Percentiles rank a stretch among this genome's conserved stretches.
Conservation (phyloP, 352 stramenopile species). For the Globisporangium emineosum region DNA sequence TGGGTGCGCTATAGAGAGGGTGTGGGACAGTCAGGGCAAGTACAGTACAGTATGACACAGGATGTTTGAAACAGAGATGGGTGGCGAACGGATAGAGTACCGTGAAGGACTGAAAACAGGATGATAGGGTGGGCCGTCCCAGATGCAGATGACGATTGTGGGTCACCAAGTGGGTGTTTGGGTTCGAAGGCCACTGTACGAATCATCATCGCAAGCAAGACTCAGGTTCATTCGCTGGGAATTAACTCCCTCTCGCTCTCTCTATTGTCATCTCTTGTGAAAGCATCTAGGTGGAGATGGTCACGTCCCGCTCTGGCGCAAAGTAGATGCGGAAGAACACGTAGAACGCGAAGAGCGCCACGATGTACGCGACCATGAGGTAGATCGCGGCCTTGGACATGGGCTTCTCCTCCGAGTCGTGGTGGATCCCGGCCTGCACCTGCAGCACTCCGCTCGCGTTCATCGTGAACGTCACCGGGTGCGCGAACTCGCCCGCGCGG, state of each 20-base stretch:
- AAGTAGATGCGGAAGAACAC: slow-evolving; percentile 74
- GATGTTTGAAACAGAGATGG: neutral
- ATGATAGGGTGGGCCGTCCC: neutral
- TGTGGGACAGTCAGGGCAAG: neutral
- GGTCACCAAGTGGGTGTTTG: neutral
- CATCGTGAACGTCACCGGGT: slow-evolving; percentile 87
- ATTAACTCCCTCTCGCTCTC: no score
- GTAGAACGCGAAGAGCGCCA: slow-evolving; percentile 49
- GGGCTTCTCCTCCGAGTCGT: slow-evolving; percentile 69
- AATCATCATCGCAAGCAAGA: no score
- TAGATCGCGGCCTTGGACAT: slow-evolving; percentile 68
- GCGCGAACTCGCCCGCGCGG: slow-evolving; percentile 64
- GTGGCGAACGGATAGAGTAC: neutral
- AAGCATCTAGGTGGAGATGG: slow-evolving; percentile 12
- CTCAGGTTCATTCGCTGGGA: no score
- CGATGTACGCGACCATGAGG: slow-evolving; percentile 31
- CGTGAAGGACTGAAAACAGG: neutral
- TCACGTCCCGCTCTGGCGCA: slow-evolving; percentile 46
- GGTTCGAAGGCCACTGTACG: neutral
- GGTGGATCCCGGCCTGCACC: slow-evolving; percentile 75
- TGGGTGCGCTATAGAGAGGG: neutral
- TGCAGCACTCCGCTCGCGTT: slow-evolving; percentile 83
- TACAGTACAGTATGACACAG: neutral
- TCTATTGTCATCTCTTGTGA: neutral
- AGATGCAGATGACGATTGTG: neutral